phyloP scores from a whole-genome alignment of 202 grass and related monocot species.

The Cymbopogon flexuosus region DNA sequence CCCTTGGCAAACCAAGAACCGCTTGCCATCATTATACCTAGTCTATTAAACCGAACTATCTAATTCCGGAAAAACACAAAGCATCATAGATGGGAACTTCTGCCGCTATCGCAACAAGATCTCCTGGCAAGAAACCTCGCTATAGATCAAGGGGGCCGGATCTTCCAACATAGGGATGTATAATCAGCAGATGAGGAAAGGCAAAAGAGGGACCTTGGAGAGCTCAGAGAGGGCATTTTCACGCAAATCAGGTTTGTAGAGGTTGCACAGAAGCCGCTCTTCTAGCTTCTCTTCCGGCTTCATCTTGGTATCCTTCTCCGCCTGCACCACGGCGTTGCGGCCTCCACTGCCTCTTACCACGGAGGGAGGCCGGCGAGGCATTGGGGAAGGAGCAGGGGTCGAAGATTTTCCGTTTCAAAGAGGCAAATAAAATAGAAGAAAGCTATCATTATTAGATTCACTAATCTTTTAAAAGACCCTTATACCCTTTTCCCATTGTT shows the following conservation, averaged over 20 bases:
- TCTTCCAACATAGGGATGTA: neutral
- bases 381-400: slow-evolving; percentile 35
- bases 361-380: slow-evolving; percentile 5
- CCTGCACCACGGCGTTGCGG: neutral
- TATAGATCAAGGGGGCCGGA: neutral
- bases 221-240: slow-evolving; percentile 27
- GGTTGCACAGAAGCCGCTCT: slow-evolving; percentile 48
- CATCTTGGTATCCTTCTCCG: slow-evolving; percentile 32
- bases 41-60: neutral
- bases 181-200: neutral
- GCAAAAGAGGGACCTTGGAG: slow-evolving; percentile 48
- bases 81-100: neutral
- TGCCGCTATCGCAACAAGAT: neutral
- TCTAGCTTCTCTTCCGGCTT: slow-evolving; percentile 33
- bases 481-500: neutral
- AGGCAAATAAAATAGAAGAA: neutral
- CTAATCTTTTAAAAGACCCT: slow-evolving; percentile 10
- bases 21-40: neutral
- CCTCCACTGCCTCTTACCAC: neutral
- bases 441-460: neutral
- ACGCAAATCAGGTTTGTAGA: slow-evolving; percentile 27
- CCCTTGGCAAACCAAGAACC: neutral
- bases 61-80: neutral
- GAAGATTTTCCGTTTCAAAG: slow-evolving; percentile 40
- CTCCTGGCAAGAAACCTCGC: neutral